These are phyloP conservation scores for Nannizziopsis barbatae DNA, from an alignment of 2,329 filamentous ascomycete genomes.

Conservation along the genomic window DNA sequence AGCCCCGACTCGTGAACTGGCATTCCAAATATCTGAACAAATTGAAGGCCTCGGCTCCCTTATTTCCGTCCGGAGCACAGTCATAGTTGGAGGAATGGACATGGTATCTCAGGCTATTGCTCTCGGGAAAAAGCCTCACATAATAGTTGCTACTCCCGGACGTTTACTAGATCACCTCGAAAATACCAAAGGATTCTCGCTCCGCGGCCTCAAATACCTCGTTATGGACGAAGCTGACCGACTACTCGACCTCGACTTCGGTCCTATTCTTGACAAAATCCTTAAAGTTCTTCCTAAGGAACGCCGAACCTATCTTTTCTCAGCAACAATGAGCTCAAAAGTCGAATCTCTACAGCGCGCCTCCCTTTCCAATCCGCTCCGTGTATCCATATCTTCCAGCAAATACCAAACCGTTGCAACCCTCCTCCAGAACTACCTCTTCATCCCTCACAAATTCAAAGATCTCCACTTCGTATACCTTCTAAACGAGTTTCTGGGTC, in stretches of 20 bases:
- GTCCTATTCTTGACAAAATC: slow-evolving; percentile 83
- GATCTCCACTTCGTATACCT: slow-evolving; percentile 82
- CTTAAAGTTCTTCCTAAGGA: slow-evolving; percentile 75
- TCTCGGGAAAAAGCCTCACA: slow-evolving; percentile 88
- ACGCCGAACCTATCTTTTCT: slow-evolving; percentile 76
- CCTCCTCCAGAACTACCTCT: slow-evolving; percentile 72
- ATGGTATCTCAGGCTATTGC: slow-evolving; percentile 89
- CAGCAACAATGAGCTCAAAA: slow-evolving; percentile 86
- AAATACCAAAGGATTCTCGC: slow-evolving; percentile 90
- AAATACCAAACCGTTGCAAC: slow-evolving; percentile 90
- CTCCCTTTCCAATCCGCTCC: slow-evolving; percentile 69
- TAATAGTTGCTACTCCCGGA: slow-evolving; percentile 85
- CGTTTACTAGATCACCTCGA: slow-evolving; percentile 84
- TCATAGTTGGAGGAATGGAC: slow-evolving; percentile 87
- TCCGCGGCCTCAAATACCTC: slow-evolving; percentile 70
- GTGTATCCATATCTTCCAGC: slow-evolving; percentile 67
- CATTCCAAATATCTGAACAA: slow-evolving; percentile 76
- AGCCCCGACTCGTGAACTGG: slow-evolving; percentile 85
- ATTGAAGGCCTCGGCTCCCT: slow-evolving; percentile 79
- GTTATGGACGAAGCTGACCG: slow-evolving; percentile 94
- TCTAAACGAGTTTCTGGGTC: slow-evolving; percentile 74
- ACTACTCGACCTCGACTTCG: slow-evolving; percentile 87
- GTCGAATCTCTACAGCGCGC: slow-evolving; percentile 87
- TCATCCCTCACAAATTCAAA: slow-evolving; percentile 77
- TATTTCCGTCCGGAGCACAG: slow-evolving; percentile 75